These are phyloP conservation scores for Camelina neglecta DNA, from an alignment of 345 rosid genomes.

Conservation along the genomic window DNA sequence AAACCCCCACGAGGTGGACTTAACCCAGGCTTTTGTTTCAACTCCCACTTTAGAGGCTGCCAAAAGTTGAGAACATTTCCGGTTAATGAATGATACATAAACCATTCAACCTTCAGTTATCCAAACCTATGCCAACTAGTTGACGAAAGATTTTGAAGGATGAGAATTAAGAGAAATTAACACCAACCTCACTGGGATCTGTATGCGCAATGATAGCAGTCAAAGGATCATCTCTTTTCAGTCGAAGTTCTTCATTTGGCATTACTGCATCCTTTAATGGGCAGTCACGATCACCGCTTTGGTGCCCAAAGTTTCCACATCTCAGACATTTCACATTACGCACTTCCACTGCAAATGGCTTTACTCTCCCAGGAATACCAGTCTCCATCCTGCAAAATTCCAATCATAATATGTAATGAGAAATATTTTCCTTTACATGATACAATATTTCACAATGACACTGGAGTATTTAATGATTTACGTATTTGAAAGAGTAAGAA, in stretches of 20 bases:
- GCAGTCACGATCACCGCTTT: constrained; percentile 98
- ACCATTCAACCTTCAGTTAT: neutral
- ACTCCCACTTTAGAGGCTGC: constrained; percentile 97
- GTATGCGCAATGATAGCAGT: constrained; percentile 80
- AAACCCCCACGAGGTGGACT: constrained; percentile 99
- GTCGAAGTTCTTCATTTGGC: constrained; percentile 90
- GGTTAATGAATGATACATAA: constrained; percentile 27
- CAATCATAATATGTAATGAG: neutral
- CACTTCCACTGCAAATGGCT: constrained; percentile 93
- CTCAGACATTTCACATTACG: constrained; percentile 93
- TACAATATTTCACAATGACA: constrained; percentile 1
- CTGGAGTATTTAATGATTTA: neutral
- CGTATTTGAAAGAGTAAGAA: neutral
- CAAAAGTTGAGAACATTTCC: constrained; percentile 5
- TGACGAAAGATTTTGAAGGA: constrained; percentile 1
- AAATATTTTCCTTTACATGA: neutral
- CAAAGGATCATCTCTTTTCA: constrained; percentile 96
- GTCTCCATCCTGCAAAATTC: constrained; percentile 74
- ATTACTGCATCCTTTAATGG: constrained; percentile 94
- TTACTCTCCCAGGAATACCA: constrained; percentile 74
- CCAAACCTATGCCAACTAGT: constrained; percentile 1
- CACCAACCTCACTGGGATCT: constrained; percentile 82
- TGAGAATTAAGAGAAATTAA: neutral
- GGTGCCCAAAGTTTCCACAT: constrained; percentile 92
- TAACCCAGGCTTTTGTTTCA: constrained; percentile 94